Percentiles rank a stretch among this genome's conserved stretches.
These are phyloP conservation scores for Trichosporon inkin DNA, from an alignment of 1,284 basidiomycete genomes.

Conservation along the genomic window DNA sequence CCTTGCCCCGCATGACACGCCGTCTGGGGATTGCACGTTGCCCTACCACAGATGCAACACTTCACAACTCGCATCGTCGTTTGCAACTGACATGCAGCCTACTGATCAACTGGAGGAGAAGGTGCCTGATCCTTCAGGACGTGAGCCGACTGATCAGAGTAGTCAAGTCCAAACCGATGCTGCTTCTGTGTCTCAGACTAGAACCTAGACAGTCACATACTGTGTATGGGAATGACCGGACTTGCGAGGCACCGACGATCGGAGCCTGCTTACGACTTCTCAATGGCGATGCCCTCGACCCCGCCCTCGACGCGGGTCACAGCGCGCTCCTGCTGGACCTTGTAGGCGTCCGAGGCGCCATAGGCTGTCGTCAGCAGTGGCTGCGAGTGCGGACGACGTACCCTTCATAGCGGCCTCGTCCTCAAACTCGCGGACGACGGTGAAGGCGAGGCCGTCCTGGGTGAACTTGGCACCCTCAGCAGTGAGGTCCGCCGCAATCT, in stretches of 20 bases:
- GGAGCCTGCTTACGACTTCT: not conserved
- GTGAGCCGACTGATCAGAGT: too few species aligned
- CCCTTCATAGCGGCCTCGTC: not conserved
- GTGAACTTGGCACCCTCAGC: not conserved
- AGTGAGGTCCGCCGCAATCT: not conserved
- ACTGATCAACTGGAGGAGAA: too few species aligned
- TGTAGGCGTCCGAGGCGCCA: not conserved
- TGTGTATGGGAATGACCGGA: not conserved
- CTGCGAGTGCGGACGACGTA: not conserved
- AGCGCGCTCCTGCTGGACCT: not conserved
- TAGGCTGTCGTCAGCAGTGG: not conserved
- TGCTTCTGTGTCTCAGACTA: too few species aligned
- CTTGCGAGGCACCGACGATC: not conserved
- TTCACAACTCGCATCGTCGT: too few species aligned
- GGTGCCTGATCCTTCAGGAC: too few species aligned
- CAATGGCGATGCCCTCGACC: not conserved
- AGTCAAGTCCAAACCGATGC: too few species aligned
- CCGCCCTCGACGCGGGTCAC: not conserved
- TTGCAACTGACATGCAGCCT: too few species aligned
- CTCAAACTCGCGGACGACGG: not conserved
- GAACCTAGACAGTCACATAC: too few species aligned
- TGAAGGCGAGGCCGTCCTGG: conserved; percentile 1
- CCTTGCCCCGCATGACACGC: too few species aligned
- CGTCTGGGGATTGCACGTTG: too few species aligned
- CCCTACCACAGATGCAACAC: too few species aligned